These are phyloP conservation scores for Sporopachydermia lactativora DNA, from an alignment of 805 yeast species.

Conservation along the genomic window DNA sequence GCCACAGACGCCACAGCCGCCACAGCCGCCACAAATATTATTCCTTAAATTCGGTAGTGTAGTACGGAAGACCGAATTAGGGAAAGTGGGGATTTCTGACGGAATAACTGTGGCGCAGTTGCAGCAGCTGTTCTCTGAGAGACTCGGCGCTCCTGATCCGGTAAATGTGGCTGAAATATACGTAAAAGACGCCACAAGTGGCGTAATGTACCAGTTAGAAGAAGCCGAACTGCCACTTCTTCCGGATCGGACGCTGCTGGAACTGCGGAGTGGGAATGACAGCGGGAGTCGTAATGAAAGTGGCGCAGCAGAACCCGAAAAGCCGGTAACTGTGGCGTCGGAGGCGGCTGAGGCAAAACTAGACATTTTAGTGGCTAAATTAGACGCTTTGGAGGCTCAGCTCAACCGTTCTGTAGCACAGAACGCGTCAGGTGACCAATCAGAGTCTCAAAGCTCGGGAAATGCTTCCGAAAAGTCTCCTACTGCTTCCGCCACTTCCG, in stretches of 20 bases:
- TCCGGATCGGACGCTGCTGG: constrained; percentile 41
- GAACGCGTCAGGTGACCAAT: too few species aligned
- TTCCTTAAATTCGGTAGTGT: too few species aligned
- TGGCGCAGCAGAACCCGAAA: too few species aligned
- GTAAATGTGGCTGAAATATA: constrained; percentile 68
- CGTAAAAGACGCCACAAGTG: constrained; percentile 43
- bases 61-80: too few species aligned
- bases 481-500: not conserved
- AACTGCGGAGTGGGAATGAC: constrained; percentile 36
- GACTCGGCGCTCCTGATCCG: constrained; percentile 67
- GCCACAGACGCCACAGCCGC: too few species aligned
- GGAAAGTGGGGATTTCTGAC: constrained; percentile 10
- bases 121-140: constrained; percentile 69
- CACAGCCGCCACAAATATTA: too few species aligned
- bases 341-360: too few species aligned
- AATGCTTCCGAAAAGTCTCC: not conserved
- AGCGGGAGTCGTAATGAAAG: constrained; percentile 8
- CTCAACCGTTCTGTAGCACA: too few species aligned
- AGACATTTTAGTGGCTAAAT: too few species aligned
- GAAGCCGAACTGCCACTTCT: constrained; percentile 49
- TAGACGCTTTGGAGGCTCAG: too few species aligned
- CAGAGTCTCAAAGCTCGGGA: too few species aligned
- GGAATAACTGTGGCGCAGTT: constrained; percentile 34
- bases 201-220: constrained; percentile 69
- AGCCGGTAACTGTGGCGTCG: too few species aligned